Percentiles rank a stretch among this genome's conserved stretches.
phyloP scores from a whole-genome alignment of 331 rosid genomes.

The Acacia pycnantha region DNA sequence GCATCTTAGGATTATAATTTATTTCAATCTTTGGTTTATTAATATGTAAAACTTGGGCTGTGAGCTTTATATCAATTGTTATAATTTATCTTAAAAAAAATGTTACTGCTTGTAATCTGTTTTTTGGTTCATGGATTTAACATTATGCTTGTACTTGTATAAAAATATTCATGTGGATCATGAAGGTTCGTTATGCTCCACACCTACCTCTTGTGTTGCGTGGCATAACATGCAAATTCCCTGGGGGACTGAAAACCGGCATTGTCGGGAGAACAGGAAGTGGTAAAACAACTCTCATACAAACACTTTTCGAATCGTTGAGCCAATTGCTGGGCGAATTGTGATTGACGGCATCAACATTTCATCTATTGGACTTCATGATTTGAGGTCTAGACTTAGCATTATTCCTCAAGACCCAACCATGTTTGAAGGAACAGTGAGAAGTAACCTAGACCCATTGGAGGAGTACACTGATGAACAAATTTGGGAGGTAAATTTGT shows the following conservation, averaged over 20 bases:
- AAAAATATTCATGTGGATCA: neutral
- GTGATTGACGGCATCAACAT: constrained; percentile 59
- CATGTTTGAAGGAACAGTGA: constrained; percentile 79
- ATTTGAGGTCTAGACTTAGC: constrained; percentile 69
- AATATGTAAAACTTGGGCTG: neutral
- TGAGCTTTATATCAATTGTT: neutral
- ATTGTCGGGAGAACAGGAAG: constrained; percentile 87
- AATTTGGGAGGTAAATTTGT: constrained; percentile 67
- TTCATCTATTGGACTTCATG: constrained; percentile 62
- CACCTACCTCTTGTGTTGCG: constrained; percentile 76
- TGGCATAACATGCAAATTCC: constrained; percentile 64
- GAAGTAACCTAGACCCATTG: constrained; percentile 73
- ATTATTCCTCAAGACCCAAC: constrained; percentile 89
- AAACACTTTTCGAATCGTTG: constrained; percentile 51
- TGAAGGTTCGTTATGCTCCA: constrained; percentile 68
- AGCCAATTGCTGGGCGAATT: constrained; percentile 55
- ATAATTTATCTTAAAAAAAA: neutral
- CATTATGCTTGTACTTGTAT: neutral
- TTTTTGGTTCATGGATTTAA: neutral
- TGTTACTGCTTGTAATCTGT: neutral
- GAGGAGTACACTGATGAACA: constrained; percentile 74
- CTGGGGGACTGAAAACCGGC: constrained; percentile 66
- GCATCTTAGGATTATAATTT: neutral
- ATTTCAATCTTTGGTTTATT: neutral
- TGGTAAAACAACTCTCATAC: constrained; percentile 76